Base-by-base conservation (phyloP, 2,329 filamentous ascomycete species). In the Xenoacremonium recifei region DNA sequence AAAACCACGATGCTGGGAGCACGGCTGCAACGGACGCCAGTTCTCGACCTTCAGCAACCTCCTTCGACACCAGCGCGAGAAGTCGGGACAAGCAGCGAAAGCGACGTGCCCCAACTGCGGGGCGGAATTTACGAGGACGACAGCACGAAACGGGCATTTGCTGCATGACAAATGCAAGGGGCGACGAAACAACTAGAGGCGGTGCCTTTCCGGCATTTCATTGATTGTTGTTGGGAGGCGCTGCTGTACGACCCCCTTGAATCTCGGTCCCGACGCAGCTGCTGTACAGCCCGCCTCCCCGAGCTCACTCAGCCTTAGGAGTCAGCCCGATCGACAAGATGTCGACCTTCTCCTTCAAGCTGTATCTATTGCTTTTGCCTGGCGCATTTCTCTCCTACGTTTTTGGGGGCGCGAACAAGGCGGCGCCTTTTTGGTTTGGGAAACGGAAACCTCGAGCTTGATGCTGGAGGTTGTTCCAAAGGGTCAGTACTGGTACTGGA, bases 1-100 rank as follows among this genome's bases (percentile, higher is more conserved):
- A n/a, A 95, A 95, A 69, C 90, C 91, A 34, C 89, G 95, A 63
- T 96, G 92, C 67, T 97, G 89, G 88, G 92, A 96, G 47, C 92
- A 97, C 60, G 92, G 91, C 10, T 97, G 92, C 73, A 96, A 96
- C 58, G 92, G 92, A 16, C 84, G 91, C 21, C 88, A 95, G 59
- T 97, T 97, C 61, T 95, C 89, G 15, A 96, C 92, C 4, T 96
- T 96, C 63, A 96, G 90, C 77, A 96, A 96, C 62, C 78, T 96
- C 4, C 73, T 96, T 27, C 79, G 92, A 49, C 92, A 97, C 64
- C 91, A 96, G 66, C 81, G 92, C 32, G 92, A 97, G 67, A 96
- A 96, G 65, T 95, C 89, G 1, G 92, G 92, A 19, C 90, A 91
- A 39, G 89, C 91, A 10, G 76, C 87, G 21, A 96, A 96, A 69